Conservation (phyloP, 2,329 filamentous ascomycete species). For the Aspergillus pseudotamarii region DNA sequence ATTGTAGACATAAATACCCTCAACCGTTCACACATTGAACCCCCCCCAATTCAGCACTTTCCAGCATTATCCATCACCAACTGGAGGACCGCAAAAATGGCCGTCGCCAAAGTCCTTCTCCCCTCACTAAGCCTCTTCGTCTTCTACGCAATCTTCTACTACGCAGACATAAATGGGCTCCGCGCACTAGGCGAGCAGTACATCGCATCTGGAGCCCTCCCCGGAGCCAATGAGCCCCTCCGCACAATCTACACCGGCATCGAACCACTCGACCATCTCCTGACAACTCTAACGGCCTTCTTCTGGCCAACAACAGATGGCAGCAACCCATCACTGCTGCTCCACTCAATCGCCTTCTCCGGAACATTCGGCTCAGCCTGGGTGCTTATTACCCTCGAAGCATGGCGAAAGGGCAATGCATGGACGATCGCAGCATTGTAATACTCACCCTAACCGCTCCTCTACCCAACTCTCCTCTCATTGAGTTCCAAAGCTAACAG, state of each 20-base stretch:
- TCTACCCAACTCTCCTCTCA: not conserved
- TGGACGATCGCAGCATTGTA: slow-evolving; percentile 39
- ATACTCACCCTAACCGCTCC: not conserved
- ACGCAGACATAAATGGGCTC: slow-evolving; percentile 36
- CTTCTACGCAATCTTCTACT: slow-evolving; percentile 39
- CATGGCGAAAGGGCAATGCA: slow-evolving; percentile 48
- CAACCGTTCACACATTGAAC: not conserved
- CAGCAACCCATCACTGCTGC: slow-evolving; percentile 34
- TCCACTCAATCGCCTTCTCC: slow-evolving; percentile 44
- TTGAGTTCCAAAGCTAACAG: slow-evolving; percentile 3
- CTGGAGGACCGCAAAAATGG: slow-evolving; percentile 13
- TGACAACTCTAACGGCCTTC: slow-evolving; percentile 39
- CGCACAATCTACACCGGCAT: slow-evolving; percentile 39
- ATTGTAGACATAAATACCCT: not conserved
- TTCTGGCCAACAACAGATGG: slow-evolving; percentile 47
- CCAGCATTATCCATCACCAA: not conserved
- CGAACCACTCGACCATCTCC: slow-evolving; percentile 33
- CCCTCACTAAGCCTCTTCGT: slow-evolving; percentile 35
- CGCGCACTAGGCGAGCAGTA: slow-evolving; percentile 22
- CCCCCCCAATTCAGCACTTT: not conserved
- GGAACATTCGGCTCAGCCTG: slow-evolving; percentile 47
- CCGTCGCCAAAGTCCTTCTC: slow-evolving; percentile 28
- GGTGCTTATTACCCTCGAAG: slow-evolving; percentile 48
- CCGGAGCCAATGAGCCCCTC: slow-evolving; percentile 30
- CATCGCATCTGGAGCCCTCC: slow-evolving; percentile 29